Percentiles rank a stretch among this genome's conserved stretches.
phyloP scores from a whole-genome alignment of 192 early-diverging fungal genomes.

The Endogone sp. region DNA sequence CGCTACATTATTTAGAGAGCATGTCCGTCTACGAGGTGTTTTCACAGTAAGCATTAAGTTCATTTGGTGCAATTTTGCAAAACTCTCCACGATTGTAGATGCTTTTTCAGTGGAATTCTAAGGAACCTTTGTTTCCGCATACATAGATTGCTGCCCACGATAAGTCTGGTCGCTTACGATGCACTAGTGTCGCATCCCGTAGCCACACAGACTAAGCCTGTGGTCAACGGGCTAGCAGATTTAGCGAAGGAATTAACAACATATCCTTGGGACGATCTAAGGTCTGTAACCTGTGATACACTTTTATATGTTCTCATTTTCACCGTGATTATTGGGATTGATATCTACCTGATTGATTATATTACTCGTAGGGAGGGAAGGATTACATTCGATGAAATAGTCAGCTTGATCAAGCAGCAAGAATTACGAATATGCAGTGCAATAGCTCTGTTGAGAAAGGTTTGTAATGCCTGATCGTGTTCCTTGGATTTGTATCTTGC shows the following conservation, averaged over 20 bases:
- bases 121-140: slow-evolving; percentile 4
- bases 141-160: slow-evolving; percentile 62
- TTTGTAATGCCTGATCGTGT: slow-evolving; percentile 11
- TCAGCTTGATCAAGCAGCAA: slow-evolving; percentile 31
- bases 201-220: slow-evolving; percentile 30
- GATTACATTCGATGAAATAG: slow-evolving; percentile 26
- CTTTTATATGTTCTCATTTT: neutral
- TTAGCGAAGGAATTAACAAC: slow-evolving; percentile 25
- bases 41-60: slow-evolving; percentile 34
- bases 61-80: neutral
- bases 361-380: slow-evolving; percentile 17
- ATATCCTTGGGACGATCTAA: slow-evolving; percentile 46
- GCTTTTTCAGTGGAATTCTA: no score
- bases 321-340: neutral
- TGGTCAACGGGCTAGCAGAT: slow-evolving; percentile 31
- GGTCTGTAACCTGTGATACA: slow-evolving; percentile 12
- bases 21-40: slow-evolving; percentile 52
- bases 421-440: slow-evolving; percentile 47
- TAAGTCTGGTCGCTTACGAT: slow-evolving; percentile 76
- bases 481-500: neutral
- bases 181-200: slow-evolving; percentile 60
- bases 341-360: neutral
- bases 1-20: slow-evolving; percentile 61
- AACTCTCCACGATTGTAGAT: neutral
- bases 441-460: slow-evolving; percentile 52